These are phyloP conservation scores for Leishmania amazonensis DNA, from an alignment of 208 protist genomes.

Conservation along the genomic window DNA sequence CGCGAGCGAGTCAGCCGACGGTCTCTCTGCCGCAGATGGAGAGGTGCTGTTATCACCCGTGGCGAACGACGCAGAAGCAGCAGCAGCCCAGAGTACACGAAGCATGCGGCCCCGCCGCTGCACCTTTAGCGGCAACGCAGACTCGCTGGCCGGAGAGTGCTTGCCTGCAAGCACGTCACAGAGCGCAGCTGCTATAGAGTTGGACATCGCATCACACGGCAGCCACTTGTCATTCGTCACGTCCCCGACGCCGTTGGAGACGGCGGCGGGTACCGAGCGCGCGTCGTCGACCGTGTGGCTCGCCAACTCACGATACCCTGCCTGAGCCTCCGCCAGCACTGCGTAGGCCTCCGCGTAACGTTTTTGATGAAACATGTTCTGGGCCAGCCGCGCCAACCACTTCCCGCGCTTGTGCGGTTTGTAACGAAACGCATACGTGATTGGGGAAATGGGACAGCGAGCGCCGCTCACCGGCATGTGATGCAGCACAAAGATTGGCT, in stretches of 20 bases:
- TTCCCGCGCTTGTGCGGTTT: constrained; percentile 61
- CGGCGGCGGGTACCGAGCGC: not conserved
- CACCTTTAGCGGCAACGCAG: constrained; percentile 41
- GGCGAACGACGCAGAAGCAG: not conserved
- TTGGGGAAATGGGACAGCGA: constrained; percentile 2
- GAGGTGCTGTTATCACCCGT: not conserved
- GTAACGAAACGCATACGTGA: constrained; percentile 57
- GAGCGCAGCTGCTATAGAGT: constrained; percentile 13
- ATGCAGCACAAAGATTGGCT: constrained; percentile 53
- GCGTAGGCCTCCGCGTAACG: constrained; percentile 47
- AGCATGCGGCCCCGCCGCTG: constrained; percentile 72
- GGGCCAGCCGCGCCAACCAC: constrained; percentile 66
- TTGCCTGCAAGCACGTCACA: constrained; percentile 16
- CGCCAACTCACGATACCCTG: constrained; percentile 33
- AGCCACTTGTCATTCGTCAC: not conserved
- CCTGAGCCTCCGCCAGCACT: constrained; percentile 52
- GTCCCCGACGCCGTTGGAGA: not conserved
- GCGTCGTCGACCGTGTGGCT: not conserved
- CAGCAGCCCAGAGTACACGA: constrained; percentile 51
- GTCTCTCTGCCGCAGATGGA: not conserved
- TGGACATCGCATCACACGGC: constrained; percentile 6
- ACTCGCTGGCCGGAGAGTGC: constrained; percentile 2
- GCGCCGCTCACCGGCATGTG: constrained; percentile 8
- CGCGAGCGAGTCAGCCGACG: not conserved
- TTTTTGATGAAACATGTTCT: constrained; percentile 57